Percentiles rank a stretch among this genome's conserved stretches.
Evolutionary conservation across 257 asterid genomes (phyloP).

Genomic region (Solanum ossicruentum): DNA sequence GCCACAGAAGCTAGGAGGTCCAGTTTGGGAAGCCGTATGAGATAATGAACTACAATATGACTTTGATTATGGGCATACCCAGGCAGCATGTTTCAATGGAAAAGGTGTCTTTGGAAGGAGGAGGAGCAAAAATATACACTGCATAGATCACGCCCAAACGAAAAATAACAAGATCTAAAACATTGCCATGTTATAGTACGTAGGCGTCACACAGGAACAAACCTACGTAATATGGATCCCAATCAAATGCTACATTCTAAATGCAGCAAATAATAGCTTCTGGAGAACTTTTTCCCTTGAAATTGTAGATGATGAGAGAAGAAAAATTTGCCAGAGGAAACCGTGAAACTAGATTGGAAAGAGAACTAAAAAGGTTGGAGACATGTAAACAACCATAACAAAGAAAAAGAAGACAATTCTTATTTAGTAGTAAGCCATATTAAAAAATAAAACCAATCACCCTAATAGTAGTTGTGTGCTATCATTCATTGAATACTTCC

Average conservation of each 20-base stretch:
- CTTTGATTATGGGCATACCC: neutral
- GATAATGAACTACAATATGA: neutral
- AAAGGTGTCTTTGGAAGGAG: neutral
- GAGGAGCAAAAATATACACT: neutral
- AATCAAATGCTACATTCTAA: neutral
- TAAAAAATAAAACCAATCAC: neutral
- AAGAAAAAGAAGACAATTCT: neutral
- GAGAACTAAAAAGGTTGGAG: neutral
- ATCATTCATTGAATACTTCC: neutral
- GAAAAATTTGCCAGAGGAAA: neutral
- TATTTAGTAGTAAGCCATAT: neutral
- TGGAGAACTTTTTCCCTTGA: neutral
- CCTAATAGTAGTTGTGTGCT: neutral
- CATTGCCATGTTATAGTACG: neutral
- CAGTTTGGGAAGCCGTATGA: neutral
- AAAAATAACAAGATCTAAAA: neutral
- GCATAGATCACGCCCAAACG: neutral
- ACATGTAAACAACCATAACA: neutral
- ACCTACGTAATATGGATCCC: neutral
- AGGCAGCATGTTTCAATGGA: neutral
- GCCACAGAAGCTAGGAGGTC: neutral
- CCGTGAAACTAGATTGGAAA: neutral
- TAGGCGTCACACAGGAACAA: neutral
- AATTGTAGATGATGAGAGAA: neutral
- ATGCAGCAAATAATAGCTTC: neutral